Evolutionary conservation across 768 basidiomycete species (phyloP).

Genomic region (Pleurotus giganteus): DNA sequence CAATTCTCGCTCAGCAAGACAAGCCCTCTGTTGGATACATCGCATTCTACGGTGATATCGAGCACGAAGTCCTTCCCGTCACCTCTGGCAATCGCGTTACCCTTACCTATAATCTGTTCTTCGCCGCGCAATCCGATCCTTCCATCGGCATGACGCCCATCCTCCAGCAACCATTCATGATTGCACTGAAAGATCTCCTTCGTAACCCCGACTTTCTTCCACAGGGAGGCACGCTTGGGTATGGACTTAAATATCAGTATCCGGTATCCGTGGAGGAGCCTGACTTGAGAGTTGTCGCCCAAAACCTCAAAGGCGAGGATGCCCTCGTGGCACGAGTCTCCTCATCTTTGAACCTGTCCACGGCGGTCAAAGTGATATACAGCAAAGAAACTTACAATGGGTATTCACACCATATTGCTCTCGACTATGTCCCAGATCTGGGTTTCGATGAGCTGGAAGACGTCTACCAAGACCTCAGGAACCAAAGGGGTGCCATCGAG

Average conservation of each 20-base stretch:
- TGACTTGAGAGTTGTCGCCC: background rate
- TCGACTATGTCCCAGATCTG: background rate
- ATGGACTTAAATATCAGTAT: conserved; percentile 16
- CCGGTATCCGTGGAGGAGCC: background rate
- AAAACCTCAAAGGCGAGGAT: background rate
- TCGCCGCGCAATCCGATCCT: conserved; percentile 6
- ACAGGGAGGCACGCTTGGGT: conserved; percentile 14
- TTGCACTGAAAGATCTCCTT: background rate
- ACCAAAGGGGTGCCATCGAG: background rate
- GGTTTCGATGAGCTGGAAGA: background rate
- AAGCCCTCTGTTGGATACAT: conserved; percentile 29
- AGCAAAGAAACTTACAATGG: background rate
- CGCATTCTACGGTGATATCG: conserved; percentile 38
- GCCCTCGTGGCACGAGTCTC: background rate
- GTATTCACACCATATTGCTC: background rate
- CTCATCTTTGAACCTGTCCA: background rate
- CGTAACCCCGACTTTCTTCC: background rate
- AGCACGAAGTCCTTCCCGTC: conserved; percentile 37
- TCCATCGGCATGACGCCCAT: too few relatives aligned
- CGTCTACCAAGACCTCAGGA: background rate
- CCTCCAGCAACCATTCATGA: background rate
- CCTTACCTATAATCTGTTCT: conserved; percentile 40
- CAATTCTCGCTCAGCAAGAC: background rate
- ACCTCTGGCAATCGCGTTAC: conserved; percentile 37
- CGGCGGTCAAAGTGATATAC: background rate